phyloP scores from a whole-genome alignment of 2,329 filamentous ascomycete genomes.

The Pestalotiopsis sp. region DNA sequence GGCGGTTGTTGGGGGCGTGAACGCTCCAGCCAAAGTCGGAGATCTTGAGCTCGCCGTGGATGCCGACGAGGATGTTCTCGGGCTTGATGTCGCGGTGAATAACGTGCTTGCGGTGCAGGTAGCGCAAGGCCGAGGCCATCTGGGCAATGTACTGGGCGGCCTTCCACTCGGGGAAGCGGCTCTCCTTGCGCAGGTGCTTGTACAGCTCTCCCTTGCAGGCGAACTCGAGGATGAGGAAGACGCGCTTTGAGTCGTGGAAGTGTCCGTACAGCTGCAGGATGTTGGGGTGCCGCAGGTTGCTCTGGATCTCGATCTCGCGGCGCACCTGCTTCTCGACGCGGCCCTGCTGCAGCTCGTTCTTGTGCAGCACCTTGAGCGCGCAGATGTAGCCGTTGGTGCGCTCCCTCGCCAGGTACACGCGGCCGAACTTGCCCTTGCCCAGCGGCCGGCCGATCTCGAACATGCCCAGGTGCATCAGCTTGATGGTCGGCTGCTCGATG shows the following conservation, averaged over 20 bases:
- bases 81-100: slow-evolving; percentile 98
- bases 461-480: slow-evolving; percentile 85
- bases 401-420: slow-evolving; percentile 83
- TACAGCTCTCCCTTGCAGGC: slow-evolving; percentile 85
- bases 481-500: slow-evolving; percentile 56
- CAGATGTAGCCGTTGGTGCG: slow-evolving; percentile 79
- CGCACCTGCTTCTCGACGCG: slow-evolving; percentile 83
- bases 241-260: slow-evolving; percentile 85
- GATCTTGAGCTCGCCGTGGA: slow-evolving; percentile 98
- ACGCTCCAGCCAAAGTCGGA: slow-evolving; percentile 99
- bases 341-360: slow-evolving; percentile 76
- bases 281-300: slow-evolving; percentile 82
- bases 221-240: slow-evolving; percentile 86
- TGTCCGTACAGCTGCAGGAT: slow-evolving; percentile 82
- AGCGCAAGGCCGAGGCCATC: slow-evolving; percentile 86
- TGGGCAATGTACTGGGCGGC: slow-evolving; percentile 86
- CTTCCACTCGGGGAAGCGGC: slow-evolving; percentile 81
- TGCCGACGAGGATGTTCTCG: slow-evolving; percentile 93
- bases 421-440: slow-evolving; percentile 84
- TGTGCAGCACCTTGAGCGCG: slow-evolving; percentile 84
- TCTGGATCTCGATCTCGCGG: slow-evolving; percentile 87
- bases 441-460: slow-evolving; percentile 88
- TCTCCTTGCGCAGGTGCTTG: slow-evolving; percentile 79
- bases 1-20: slow-evolving; percentile 90
- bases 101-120: slow-evolving; percentile 94